Evolutionary conservation across 2,329 filamentous ascomycete genomes (phyloP).

Genomic region (Fusarium proliferatum): DNA sequence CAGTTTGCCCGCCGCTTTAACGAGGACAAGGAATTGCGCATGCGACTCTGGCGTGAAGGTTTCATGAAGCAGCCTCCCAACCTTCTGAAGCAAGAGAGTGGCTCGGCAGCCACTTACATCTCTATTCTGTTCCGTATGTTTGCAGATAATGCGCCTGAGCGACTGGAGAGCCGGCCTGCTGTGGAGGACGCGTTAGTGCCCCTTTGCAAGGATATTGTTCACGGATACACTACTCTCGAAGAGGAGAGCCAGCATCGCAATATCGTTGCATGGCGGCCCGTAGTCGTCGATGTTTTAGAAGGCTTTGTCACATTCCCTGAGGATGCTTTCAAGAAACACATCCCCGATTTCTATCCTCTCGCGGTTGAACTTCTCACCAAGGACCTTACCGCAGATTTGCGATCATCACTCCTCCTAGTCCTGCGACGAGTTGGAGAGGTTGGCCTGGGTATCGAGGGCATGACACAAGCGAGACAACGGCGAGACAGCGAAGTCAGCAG

Average conservation of each 20-base stretch:
- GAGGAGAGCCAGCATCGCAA: slow-evolving; percentile 98
- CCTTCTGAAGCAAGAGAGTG: slow-evolving; percentile 94
- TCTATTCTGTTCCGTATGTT: slow-evolving; percentile 98
- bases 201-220: slow-evolving; percentile 93
- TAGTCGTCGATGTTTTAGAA: slow-evolving; percentile 96
- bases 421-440: slow-evolving; percentile 87
- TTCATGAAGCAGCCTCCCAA: slow-evolving; percentile 99
- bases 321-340: slow-evolving; percentile 81
- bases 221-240: slow-evolving; percentile 85
- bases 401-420: slow-evolving; percentile 80
- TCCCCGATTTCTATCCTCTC: slow-evolving; percentile 87
- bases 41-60: slow-evolving; percentile 93
- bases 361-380: slow-evolving; percentile 84
- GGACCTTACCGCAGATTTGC: slow-evolving; percentile 83
- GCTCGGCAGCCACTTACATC: slow-evolving; percentile 93
- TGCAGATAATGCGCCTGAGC: slow-evolving; percentile 85
- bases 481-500: slow-evolving; percentile 56
- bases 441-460: slow-evolving; percentile 66
- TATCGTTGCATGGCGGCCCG: slow-evolving; percentile 95
- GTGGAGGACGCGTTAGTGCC: slow-evolving; percentile 94
- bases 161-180: slow-evolving; percentile 80
- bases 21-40: slow-evolving; percentile 93
- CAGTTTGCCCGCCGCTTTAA: slow-evolving; percentile 98
- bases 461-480: slow-evolving; percentile 53
- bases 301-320: slow-evolving; percentile 88